Percentiles rank a stretch among this genome's conserved stretches.
Evolutionary conservation across 352 stramenopile genomes (phyloP).

Genomic region (Hyaloperonospora brassicae): DNA sequence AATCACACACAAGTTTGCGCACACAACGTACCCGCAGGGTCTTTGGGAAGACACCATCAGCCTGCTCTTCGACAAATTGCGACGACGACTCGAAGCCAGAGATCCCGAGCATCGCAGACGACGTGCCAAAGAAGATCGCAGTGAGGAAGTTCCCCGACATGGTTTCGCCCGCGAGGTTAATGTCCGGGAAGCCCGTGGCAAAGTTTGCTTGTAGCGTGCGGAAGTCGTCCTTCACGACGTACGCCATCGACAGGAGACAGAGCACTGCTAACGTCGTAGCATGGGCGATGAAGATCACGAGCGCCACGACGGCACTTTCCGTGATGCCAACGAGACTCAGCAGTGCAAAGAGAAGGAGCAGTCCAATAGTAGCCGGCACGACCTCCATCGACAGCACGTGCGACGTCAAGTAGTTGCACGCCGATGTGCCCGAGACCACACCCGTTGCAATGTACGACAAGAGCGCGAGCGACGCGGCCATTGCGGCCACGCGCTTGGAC

Average conservation of each 20-base stretch:
- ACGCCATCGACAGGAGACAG: constrained; percentile 68
- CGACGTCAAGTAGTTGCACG: constrained; percentile 81
- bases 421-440: constrained; percentile 81
- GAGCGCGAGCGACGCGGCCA: constrained; percentile 90
- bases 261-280: constrained; percentile 78
- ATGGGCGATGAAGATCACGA: constrained; percentile 89
- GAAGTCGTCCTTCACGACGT: constrained; percentile 75
- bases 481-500: constrained; percentile 88
- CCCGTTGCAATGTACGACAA: constrained; percentile 95
- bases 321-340: constrained; percentile 89
- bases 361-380: constrained; percentile 64
- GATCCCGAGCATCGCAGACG: constrained; percentile 91
- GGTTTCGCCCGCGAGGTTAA: constrained; percentile 77
- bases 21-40: constrained; percentile 64
- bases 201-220: constrained; percentile 80
- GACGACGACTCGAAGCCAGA: constrained; percentile 92
- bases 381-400: constrained; percentile 69
- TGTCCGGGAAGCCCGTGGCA: constrained; percentile 74
- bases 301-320: constrained; percentile 86
- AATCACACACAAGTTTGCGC: background rate
- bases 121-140: constrained; percentile 88
- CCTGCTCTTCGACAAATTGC: constrained; percentile 93
- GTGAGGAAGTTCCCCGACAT: constrained; percentile 76
- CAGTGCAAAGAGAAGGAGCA: constrained; percentile 89
- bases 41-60: constrained; percentile 91